A percentile compares a stretch with the other conserved stretches of the same genome.
These are phyloP conservation scores for Yarrowia hollandica DNA, from an alignment of 805 yeast genomes.

Conservation along the genomic window DNA sequence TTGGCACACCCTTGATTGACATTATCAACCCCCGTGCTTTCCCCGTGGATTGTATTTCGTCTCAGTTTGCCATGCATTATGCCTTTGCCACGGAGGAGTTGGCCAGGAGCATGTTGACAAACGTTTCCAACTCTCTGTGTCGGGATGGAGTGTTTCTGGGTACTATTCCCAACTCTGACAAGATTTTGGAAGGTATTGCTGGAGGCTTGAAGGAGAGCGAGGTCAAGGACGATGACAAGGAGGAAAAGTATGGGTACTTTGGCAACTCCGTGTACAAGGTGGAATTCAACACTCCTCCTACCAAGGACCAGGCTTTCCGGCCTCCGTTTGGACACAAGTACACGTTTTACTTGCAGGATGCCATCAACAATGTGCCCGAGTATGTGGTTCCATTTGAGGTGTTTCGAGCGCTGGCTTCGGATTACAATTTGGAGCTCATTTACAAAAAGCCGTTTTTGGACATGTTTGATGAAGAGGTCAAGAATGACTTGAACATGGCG, in stretches of 20 bases:
- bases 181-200: constrained; percentile 58
- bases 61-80: constrained; percentile 93
- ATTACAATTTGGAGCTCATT: constrained; percentile 70
- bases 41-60: constrained; percentile 84
- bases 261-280: constrained; percentile 86
- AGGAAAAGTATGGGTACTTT: constrained; percentile 52
- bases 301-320: constrained; percentile 69
- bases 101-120: constrained; percentile 68
- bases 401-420: constrained; percentile 78
- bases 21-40: constrained; percentile 71
- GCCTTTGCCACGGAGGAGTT: constrained; percentile 86
- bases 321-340: constrained; percentile 83
- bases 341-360: constrained; percentile 80
- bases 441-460: constrained; percentile 77
- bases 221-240: constrained; percentile 53
- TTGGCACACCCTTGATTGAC: constrained; percentile 65
- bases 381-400: constrained; percentile 94
- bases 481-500: constrained; percentile 46
- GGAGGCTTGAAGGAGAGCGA: constrained; percentile 45
- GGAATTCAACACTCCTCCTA: constrained; percentile 74
- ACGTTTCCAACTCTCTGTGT: constrained; percentile 71
- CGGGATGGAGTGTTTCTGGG: constrained; percentile 90
- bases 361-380: constrained; percentile 95
- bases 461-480: constrained; percentile 76
- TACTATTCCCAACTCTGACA: constrained; percentile 90